Evolutionary conservation across 1,284 basidiomycete species (phyloP).

Genomic region (Cryptococcus depauperatus): DNA sequence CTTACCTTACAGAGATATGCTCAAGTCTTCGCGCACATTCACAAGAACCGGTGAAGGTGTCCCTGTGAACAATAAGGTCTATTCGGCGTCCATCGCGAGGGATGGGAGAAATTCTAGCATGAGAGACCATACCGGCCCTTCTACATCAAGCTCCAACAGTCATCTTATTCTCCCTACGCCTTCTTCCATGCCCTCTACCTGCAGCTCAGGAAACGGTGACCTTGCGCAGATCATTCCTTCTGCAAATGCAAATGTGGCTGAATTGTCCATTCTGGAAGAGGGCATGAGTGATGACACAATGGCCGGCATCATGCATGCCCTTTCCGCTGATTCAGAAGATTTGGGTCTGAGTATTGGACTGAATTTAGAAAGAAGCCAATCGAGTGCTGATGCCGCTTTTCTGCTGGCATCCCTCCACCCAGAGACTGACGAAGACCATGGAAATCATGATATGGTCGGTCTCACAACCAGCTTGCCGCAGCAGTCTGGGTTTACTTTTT

Average conservation of each 20-base stretch:
- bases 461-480: too few species aligned
- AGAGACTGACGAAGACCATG: too few species aligned
- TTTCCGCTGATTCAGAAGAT: background rate
- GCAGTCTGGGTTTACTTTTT: too few species aligned
- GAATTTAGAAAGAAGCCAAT: too few species aligned
- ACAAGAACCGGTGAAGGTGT: constrained; percentile 39
- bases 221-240: too few species aligned
- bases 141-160: background rate
- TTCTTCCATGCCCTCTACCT: background rate
- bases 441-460: too few species aligned
- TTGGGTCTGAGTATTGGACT: background rate
- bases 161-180: background rate
- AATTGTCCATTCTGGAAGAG: background rate
- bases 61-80: background rate
- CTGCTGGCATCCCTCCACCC: too few species aligned
- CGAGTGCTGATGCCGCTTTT: too few species aligned
- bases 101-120: background rate
- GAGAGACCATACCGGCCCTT: background rate
- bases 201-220: too few species aligned
- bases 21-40: constrained; percentile 40
- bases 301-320: background rate
- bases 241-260: too few species aligned
- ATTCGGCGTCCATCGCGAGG: background rate
- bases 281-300: background rate
- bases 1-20: constrained; percentile 36